Percentiles rank a stretch among this genome's conserved stretches.
Evolutionary conservation across 1,139 yeast genomes (phyloP).

Genomic region (Geotrichum fermentans): DNA sequence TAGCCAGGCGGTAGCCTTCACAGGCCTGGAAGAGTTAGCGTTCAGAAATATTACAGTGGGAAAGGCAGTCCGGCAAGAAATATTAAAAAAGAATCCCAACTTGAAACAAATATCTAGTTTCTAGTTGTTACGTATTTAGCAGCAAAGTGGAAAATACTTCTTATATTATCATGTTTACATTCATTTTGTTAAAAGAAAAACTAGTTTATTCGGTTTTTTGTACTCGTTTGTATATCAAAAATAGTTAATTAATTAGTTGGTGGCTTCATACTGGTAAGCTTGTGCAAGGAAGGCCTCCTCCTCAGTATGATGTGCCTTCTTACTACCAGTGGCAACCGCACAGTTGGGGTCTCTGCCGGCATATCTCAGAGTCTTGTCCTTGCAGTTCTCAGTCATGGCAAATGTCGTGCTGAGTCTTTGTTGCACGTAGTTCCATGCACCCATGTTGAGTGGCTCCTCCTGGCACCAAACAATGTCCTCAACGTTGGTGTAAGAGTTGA

Average conservation of each 20-base stretch:
- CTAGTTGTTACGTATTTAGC: too few species aligned
- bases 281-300: slow-evolving; percentile 69
- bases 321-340: slow-evolving; percentile 96
- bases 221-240: neutral
- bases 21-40: neutral
- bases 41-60: neutral
- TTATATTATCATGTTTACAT: neutral
- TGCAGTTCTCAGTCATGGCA: slow-evolving; percentile 65
- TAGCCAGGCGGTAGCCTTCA: neutral
- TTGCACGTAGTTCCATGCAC: slow-evolving; percentile 70
- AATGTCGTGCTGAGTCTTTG: slow-evolving; percentile 80
- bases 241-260: neutral
- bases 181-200: neutral
- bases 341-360: slow-evolving; percentile 99
- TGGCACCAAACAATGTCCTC: slow-evolving; percentile 95
- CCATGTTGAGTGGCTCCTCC: slow-evolving; percentile 99
- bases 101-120: neutral
- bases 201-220: neutral
- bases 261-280: slow-evolving; percentile 8
- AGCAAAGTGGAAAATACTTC: neutral
- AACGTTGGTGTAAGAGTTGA: slow-evolving; percentile 73
- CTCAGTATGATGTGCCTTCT: slow-evolving; percentile 81
- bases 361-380: slow-evolving; percentile 60
- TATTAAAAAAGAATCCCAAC: neutral
- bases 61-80: too few species aligned